Evolutionary conservation across 1,139 yeast species (phyloP), one percentile per base, ranked within the genome.

Genomic region (Suhomyces terraborum): DNA sequence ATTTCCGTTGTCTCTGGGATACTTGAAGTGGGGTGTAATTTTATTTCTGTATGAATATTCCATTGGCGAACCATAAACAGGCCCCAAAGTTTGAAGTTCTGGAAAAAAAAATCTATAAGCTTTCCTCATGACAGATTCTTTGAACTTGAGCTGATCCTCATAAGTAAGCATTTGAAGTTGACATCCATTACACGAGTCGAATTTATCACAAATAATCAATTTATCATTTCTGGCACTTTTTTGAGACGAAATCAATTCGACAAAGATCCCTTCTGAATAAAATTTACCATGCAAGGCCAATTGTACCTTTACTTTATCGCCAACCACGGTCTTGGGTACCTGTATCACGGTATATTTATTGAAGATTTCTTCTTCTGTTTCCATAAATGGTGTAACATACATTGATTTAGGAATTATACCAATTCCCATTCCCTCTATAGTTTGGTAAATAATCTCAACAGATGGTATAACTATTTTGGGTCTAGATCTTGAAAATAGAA

Each of bases 161-260:
- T 72, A 69, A 4, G 56, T 45, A n/a, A 72, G 26, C 77, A 72
- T 72, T 48, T 73, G 78, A 12, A 67, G 56, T 38, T 71, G 73
- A 45, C 78, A 73, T 1, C 77, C 78, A 31, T 62, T 58, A 56
- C 98, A 91, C 43, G 74, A 75, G 13, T 88, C 82, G 64, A 91
- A 93, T 56, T 89, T 86, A 40, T 75, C 70, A 67, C 98, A 94
- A 2, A 62, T 49, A 3, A 70, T 49, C 25, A 68, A 52, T 2
- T 48, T 35, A 33, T 70, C 59, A 21, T 63, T 57, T 34, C 77
- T 53, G 6, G 32, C 45, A 3, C 54, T 47, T 2, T 36, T 34
- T 20, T 35, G 45, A 3, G 54, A 28, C 16, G 53, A 53, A 4
- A 49, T 35, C 0, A 67, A 55, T 14, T 52, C 47, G 2, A 57